phyloP scores from a whole-genome alignment of 768 basidiomycete species.

The Mycena haematopus region DNA sequence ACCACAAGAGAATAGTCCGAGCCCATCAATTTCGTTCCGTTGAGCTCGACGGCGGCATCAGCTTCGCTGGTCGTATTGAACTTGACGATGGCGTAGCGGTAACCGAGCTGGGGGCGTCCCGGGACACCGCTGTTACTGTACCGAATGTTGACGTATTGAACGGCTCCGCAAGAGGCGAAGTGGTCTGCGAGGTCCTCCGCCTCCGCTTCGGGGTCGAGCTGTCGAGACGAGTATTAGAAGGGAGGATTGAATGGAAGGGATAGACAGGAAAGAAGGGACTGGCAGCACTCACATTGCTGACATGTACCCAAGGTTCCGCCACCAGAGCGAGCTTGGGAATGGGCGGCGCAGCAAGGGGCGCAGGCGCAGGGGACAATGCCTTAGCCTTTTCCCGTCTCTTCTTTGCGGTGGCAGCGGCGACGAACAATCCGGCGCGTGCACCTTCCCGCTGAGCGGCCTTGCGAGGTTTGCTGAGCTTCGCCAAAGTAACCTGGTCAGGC shows the following conservation, averaged over 20 bases:
- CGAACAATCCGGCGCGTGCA: neutral
- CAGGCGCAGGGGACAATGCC: neutral
- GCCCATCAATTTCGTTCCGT: neutral
- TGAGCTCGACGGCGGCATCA: neutral
- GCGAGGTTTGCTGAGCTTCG: neutral
- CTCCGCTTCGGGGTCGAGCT: neutral
- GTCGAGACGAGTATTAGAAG: neutral
- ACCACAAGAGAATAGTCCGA: neutral
- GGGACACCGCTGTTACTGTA: neutral
- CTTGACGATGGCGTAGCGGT: conserved; percentile 6
- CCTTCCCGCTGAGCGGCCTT: neutral
- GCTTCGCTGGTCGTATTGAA: neutral
- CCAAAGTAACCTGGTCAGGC: neutral
- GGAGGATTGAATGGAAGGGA: neutral
- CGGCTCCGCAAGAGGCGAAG: neutral
- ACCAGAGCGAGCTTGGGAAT: neutral
- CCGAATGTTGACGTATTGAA: neutral
- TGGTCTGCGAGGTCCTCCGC: neutral
- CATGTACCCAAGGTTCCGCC: neutral
- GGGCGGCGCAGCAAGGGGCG: neutral
- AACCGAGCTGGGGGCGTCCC: neutral
- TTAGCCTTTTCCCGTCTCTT: neutral
- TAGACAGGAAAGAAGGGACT: too few species aligned
- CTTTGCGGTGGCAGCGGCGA: neutral
- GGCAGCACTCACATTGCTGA: neutral